phyloP scores from a whole-genome alignment of 345 rosid species.

The Citrus maxima region DNA sequence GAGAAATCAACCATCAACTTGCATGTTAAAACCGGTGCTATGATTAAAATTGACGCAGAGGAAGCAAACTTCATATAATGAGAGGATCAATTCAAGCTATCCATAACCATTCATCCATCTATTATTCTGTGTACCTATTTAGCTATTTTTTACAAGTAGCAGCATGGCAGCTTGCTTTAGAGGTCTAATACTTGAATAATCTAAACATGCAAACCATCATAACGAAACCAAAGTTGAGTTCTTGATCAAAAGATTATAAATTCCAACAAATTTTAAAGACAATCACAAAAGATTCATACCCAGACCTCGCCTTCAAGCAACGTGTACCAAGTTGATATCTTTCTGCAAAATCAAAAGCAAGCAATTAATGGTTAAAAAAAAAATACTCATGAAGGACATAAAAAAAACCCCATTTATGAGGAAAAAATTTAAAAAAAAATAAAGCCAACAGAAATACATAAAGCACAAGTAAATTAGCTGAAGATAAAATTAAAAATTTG shows the following conservation, averaged over 20 bases:
- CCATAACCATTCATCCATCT: neutral
- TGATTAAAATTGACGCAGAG: neutral
- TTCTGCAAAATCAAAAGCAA: neutral
- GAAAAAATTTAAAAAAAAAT: too few species aligned
- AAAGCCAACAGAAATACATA: neutral
- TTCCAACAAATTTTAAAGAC: neutral
- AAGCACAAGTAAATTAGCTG: neutral
- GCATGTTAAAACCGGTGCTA: neutral
- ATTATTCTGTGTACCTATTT: neutral
- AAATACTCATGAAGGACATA: neutral
- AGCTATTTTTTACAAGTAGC: neutral
- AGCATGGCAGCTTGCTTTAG: neutral
- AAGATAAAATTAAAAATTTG: neutral
- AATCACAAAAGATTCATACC: neutral
- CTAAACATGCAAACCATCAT: neutral
- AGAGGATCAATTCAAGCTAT: neutral
- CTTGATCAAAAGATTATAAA: neutral
- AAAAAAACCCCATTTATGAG: neutral
- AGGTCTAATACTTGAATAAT: neutral
- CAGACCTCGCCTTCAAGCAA: neutral
- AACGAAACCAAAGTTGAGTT: neutral
- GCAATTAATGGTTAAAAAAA: neutral
- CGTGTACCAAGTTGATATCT: neutral
- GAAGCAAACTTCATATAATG: neutral
- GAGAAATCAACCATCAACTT: neutral